Conservation (phyloP, 108 stramenopile species). For the Nannochloropsis salina region DNA sequence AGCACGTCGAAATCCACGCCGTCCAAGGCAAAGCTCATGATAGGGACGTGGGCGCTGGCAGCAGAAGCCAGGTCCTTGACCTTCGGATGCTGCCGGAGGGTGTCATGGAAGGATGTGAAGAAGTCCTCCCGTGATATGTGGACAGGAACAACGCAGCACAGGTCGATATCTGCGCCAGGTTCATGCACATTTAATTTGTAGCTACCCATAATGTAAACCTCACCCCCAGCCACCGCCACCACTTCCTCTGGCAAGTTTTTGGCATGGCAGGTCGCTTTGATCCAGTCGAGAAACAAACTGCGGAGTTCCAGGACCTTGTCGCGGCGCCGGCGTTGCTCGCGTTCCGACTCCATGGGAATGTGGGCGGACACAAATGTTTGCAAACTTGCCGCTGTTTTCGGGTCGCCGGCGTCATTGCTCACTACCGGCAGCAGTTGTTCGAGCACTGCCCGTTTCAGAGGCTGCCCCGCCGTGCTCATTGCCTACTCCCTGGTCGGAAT, state of each 20-base stretch:
- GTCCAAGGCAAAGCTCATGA: constrained; percentile 95
- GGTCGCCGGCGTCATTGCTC: not conserved
- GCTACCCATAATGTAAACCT: constrained; percentile 67
- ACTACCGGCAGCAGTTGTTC: not conserved
- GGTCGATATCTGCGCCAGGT: constrained; percentile 92
- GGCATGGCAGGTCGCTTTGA: constrained; percentile 23
- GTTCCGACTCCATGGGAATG: not conserved
- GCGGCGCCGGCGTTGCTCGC: constrained; percentile 28
- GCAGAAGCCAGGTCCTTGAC: constrained; percentile 50
- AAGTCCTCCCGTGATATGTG: constrained; percentile 84
- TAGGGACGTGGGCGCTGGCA: constrained; percentile 58
- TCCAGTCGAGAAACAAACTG: constrained; percentile 28
- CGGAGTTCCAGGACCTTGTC: constrained; percentile 21
- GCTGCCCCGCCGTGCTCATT: constrained; percentile 9
- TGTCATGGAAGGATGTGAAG: constrained; percentile 75
- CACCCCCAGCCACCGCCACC: constrained; percentile 47
- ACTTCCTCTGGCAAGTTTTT: constrained; percentile 51
- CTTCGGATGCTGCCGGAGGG: constrained; percentile 66
- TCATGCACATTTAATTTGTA: constrained; percentile 91
- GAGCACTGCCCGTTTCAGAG: not conserved
- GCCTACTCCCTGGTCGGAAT: not conserved
- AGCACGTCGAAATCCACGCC: constrained; percentile 93
- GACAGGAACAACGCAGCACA: constrained; percentile 70
- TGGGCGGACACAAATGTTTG: not conserved
- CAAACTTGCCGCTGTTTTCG: not conserved